Conservation (phyloP, 2,329 filamentous ascomycete species). For the Stagonosporopsis tanaceti region DNA sequence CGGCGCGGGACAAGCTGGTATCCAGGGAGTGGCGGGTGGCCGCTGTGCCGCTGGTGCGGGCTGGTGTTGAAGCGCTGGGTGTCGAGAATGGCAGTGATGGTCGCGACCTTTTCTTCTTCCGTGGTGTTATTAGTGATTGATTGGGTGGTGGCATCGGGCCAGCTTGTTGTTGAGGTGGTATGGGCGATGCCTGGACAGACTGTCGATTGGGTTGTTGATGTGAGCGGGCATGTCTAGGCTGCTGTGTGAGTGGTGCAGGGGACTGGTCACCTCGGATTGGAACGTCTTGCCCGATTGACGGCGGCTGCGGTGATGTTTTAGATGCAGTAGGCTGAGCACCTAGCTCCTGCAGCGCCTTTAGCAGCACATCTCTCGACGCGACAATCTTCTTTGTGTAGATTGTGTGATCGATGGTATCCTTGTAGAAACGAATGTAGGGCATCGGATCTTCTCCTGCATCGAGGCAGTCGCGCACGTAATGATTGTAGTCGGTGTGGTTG, state of each 20-base stretch:
- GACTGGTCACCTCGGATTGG: background rate
- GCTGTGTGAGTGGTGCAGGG: background rate
- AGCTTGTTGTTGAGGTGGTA: background rate
- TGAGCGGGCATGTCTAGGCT: background rate
- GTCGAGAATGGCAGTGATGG: constrained; percentile 8
- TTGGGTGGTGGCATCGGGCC: constrained; percentile 10
- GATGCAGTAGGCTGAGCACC: constrained; percentile 8
- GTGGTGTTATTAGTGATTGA: background rate
- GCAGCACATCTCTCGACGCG: constrained; percentile 23
- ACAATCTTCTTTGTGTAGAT: constrained; percentile 39
- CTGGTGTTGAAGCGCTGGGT: background rate
- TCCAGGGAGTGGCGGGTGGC: constrained; percentile 30
- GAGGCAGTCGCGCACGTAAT: constrained; percentile 33
- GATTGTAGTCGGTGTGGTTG: constrained; percentile 42
- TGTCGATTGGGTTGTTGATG: constrained; percentile 1
- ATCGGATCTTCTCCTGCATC: constrained; percentile 34
- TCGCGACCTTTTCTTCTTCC: constrained; percentile 11
- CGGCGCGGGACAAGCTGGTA: background rate
- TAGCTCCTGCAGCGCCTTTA: constrained; percentile 34
- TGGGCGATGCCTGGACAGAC: background rate
- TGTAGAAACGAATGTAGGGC: constrained; percentile 47
- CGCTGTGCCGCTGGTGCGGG: background rate
- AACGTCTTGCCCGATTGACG: background rate
- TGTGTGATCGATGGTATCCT: constrained; percentile 39
- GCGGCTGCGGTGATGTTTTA: background rate